Percentiles rank a stretch among this genome's conserved stretches.
Evolutionary conservation across 2,329 filamentous ascomycete genomes (phyloP).

Genomic region (Trichoderma sp.): DNA sequence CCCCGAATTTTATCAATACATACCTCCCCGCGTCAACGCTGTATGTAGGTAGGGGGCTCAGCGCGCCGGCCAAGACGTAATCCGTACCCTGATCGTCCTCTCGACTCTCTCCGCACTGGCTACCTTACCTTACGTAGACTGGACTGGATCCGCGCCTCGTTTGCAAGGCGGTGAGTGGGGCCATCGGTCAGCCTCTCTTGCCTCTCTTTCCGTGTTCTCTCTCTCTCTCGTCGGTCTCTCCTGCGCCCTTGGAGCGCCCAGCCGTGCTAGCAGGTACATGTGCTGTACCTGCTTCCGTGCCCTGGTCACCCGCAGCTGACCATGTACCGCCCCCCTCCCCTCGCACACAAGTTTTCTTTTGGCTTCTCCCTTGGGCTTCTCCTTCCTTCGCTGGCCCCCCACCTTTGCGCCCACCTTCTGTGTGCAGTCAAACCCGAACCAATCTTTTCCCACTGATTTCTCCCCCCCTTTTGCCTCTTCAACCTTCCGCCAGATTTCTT

Average conservation of each 20-base stretch:
- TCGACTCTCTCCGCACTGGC: not conserved
- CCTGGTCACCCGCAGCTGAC: not conserved
- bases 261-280: not conserved
- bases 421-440: constrained; percentile 21
- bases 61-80: not conserved
- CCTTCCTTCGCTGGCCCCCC: constrained; percentile 32
- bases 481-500: not conserved
- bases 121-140: too few species aligned
- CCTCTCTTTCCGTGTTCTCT: not conserved
- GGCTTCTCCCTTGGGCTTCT: constrained; percentile 26
- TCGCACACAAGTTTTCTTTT: not conserved
- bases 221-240: too few species aligned
- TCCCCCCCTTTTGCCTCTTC: constrained; percentile 13
- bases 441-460: constrained; percentile 16
- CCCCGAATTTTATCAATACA: too few species aligned
- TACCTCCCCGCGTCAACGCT: too few species aligned
- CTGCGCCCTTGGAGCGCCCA: not conserved
- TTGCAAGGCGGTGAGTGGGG: constrained; percentile 8
- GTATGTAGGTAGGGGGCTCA: too few species aligned
- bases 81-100: not conserved
- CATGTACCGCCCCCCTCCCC: constrained; percentile 2
- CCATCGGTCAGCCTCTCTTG: not conserved
- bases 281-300: constrained; percentile 3
- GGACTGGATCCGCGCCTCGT: not conserved
- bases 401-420: constrained; percentile 22